These are phyloP conservation scores for Williopsis jadinii DNA, from an alignment of 1,139 yeast species.

Conservation along the genomic window DNA sequence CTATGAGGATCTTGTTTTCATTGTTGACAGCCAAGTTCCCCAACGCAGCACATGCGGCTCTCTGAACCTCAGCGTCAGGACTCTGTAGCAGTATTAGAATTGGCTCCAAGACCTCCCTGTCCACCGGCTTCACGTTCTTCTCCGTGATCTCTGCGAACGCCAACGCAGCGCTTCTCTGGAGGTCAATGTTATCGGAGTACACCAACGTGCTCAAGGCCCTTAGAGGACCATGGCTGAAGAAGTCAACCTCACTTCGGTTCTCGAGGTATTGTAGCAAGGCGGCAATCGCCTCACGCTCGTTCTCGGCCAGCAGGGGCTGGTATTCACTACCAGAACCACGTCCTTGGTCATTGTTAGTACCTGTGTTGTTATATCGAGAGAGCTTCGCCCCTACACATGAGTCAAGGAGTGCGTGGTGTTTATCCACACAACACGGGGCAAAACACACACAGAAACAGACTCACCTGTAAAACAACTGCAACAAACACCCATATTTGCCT, in stretches of 20 bases:
- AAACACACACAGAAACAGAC: constrained; percentile 1
- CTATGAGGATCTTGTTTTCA: constrained; percentile 87
- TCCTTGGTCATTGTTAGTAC: constrained; percentile 18
- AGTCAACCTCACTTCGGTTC: constrained; percentile 79
- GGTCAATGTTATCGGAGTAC: constrained; percentile 87
- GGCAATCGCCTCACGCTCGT: constrained; percentile 94
- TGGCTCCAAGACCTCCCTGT: constrained; percentile 88
- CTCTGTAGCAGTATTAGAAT: constrained; percentile 80
- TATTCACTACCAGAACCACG: constrained; percentile 41
- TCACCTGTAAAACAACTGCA: constrained; percentile 21
- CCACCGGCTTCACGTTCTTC: constrained; percentile 86
- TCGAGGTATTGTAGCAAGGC: constrained; percentile 84
- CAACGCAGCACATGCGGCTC: constrained; percentile 98
- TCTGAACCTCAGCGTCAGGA: constrained; percentile 88
- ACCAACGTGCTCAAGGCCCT: constrained; percentile 89
- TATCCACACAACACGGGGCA: too few species aligned
- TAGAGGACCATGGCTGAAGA: constrained; percentile 85
- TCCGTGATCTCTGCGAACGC: constrained; percentile 99
- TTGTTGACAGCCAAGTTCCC: constrained; percentile 96
- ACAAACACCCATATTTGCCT: constrained; percentile 20
- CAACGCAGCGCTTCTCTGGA: constrained; percentile 94
- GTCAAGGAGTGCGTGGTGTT: too few species aligned
- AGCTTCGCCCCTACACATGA: too few species aligned
- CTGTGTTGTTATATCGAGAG: background rate
- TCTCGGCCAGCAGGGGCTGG: constrained; percentile 89